Evolutionary conservation across 768 basidiomycete genomes (phyloP), one percentile per base, ranked within the genome.

Genomic region (Russula olivacea): DNA sequence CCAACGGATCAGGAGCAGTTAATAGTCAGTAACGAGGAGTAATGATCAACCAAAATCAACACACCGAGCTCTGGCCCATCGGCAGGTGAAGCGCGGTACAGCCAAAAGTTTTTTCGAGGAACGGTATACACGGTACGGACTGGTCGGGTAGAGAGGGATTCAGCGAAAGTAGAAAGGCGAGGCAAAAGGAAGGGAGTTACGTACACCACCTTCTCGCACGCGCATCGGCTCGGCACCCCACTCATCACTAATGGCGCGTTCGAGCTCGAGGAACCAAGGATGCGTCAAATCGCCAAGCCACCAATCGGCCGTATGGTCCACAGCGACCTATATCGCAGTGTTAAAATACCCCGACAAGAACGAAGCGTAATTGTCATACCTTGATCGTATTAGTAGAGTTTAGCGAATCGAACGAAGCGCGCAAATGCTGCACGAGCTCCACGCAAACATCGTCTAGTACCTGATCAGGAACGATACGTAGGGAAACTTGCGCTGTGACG

Each of bases 401-500:
- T 1, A 93, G 74, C 9, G 68, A 70, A 34, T 76, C 69, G 71
- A 96, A 98, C 1, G 83, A 80, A 0, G 71, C 69, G 32, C 76
- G 69, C 1, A 98, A 75, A 69, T 88, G 81, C 3, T 78, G 72
- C 59, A 83, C 79, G 17, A 98, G 75, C 10, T 81, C 76, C 17
- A 76, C 76, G 4, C 85, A 82, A 63, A 96, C 86, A 4, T 77
- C 79, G 8, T 88, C 83, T 4, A 95, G 75, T 59, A 87, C 82
- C 73, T 98, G 96, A 70, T 98, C 93, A 1, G 96, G 96, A 0
- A 99, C 96, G 67, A 98, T 89, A 14, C 96, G 90, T 62, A 98
- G 74, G 5, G 93, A 96, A 7, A 98, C 80, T 65, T 91, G 86
- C 1, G 94, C 85, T n/a, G 82, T 84, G 30, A 96, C 92, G 10